phyloP scores from a whole-genome alignment of 2,329 filamentous ascomycete species.

The Penicillium sumatraense region DNA sequence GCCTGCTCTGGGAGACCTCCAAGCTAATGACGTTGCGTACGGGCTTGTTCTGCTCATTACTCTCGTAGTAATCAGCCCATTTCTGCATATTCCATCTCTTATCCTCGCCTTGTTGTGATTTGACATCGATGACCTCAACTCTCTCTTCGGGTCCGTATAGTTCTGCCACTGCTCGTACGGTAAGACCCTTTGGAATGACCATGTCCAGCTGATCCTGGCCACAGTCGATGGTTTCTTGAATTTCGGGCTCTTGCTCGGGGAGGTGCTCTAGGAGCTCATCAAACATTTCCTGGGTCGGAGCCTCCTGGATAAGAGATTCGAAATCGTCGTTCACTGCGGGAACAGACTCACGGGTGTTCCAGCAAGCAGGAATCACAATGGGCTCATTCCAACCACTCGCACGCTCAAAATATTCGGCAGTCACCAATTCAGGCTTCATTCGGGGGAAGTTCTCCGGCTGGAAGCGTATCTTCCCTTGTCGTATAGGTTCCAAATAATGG shows the following conservation, averaged over 20 bases:
- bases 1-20: conserved; percentile 67
- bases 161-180: conserved; percentile 66
- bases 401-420: conserved; percentile 66
- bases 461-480: conserved; percentile 66
- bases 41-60: conserved; percentile 58
- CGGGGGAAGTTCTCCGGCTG: conserved; percentile 66
- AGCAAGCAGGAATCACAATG: conserved; percentile 66
- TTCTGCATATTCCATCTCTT: conserved; percentile 68
- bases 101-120: conserved; percentile 68
- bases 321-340: conserved; percentile 28
- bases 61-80: conserved; percentile 71
- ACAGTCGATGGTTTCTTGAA: conserved; percentile 58
- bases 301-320: conserved; percentile 38
- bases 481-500: conserved; percentile 70
- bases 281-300: conserved; percentile 45
- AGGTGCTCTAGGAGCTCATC: conserved; percentile 42
- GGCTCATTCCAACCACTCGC: conserved; percentile 68
- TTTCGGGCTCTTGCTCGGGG: conserved; percentile 29
- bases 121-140: conserved; percentile 71
- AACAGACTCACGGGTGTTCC: conserved; percentile 59
- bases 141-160: conserved; percentile 66
- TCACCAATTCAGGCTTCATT: conserved; percentile 66
- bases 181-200: conserved; percentile 68
- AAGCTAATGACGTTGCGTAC: conserved; percentile 73
- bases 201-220: conserved; percentile 70